A percentile compares a stretch with the other conserved stretches of the same genome.
phyloP scores from a whole-genome alignment of 306 rosid species.

The Delonix regia region DNA sequence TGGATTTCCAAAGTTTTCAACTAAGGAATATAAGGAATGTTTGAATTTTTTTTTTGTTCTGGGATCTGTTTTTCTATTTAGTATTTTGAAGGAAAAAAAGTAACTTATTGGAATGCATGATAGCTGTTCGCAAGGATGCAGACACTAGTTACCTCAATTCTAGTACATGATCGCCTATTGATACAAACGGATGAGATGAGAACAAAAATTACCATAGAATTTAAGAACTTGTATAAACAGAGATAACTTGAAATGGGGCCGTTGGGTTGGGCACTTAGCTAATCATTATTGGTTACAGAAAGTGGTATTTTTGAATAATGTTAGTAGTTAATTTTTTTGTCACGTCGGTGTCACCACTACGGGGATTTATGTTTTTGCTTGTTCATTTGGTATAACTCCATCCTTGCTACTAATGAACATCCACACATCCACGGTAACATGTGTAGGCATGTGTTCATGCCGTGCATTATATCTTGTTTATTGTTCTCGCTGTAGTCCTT shows the following conservation, averaged over 20 bases:
- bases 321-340: neutral
- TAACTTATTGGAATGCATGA: neutral
- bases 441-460: neutral
- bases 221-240: neutral
- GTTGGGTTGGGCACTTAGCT: neutral
- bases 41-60: neutral
- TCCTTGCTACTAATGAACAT: conserved; percentile 9
- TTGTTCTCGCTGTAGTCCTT: neutral
- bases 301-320: neutral
- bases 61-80: neutral
- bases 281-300: conserved; percentile 5
- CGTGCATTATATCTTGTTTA: neutral
- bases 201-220: neutral
- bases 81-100: neutral
- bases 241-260: neutral
- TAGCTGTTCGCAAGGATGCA: neutral
- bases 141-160: neutral
- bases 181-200: neutral
- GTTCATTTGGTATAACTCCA: conserved; percentile 1
- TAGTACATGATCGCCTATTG: conserved; percentile 9
- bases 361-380: conserved; percentile 16
- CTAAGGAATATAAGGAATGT: neutral
- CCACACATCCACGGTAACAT: neutral
- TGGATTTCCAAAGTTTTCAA: neutral
- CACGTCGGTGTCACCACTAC: neutral